phyloP scores from a whole-genome alignment of 495 filamentous ascomycete species.

The Choiromyces venosus region DNA sequence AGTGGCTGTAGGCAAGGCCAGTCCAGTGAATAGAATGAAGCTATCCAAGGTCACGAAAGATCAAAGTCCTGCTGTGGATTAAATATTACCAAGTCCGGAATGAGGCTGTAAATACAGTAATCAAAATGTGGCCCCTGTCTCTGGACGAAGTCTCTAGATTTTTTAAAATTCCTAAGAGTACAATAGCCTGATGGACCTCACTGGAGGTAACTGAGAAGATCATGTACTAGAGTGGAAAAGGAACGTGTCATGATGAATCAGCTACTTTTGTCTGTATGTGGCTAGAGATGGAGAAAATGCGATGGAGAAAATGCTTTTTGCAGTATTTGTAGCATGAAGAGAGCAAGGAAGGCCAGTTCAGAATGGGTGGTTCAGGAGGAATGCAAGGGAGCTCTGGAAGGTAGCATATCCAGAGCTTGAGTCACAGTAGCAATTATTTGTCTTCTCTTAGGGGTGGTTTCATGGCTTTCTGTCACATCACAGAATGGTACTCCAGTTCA shows the following conservation, averaged over 20 bases:
- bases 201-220: not conserved
- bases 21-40: not conserved
- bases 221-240: not conserved
- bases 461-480: conserved; percentile 10
- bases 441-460: conserved; percentile 12
- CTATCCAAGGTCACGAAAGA: not conserved
- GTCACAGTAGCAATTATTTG: not conserved
- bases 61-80: not conserved
- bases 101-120: not conserved
- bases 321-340: not conserved
- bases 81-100: not conserved
- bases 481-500: conserved; percentile 9
- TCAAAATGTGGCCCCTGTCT: no score
- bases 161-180: not conserved
- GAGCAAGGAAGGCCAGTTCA: not conserved
- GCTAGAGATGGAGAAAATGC: not conserved
- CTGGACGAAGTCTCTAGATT: no score
- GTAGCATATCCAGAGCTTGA: conserved; percentile 2
- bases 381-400: not conserved
- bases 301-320: not conserved
- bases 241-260: not conserved
- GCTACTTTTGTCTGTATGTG: conserved; percentile 1
- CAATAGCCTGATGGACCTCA: not conserved
- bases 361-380: not conserved
- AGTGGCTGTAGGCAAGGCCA: not conserved